Conservation (phyloP, 2,329 filamentous ascomycete species). For the Zasmidium cellare region DNA sequence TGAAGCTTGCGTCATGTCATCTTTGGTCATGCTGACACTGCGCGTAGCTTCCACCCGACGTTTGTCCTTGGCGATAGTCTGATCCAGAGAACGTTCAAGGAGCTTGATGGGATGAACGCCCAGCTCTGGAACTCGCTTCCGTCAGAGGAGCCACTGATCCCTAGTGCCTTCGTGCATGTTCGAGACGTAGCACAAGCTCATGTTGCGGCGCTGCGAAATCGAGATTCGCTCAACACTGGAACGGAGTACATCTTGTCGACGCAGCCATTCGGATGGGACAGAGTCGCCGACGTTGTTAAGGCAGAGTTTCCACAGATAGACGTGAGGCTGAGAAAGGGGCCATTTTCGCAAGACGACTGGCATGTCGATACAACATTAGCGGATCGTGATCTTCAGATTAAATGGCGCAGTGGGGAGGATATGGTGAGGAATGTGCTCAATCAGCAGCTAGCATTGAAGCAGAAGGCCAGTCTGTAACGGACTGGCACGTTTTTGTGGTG, state of each 20-base stretch:
- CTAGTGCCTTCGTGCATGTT: slow-evolving; percentile 25
- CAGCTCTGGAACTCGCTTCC: slow-evolving; percentile 17
- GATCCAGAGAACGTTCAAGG: slow-evolving; percentile 19
- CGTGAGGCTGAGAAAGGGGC: slow-evolving; percentile 11
- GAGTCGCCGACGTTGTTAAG: slow-evolving; percentile 18
- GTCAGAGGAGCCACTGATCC: slow-evolving; percentile 14
- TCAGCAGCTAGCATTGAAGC: slow-evolving; percentile 8
- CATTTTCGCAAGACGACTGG: slow-evolving; percentile 8
- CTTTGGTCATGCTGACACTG: background rate
- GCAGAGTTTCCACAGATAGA: slow-evolving; percentile 20
- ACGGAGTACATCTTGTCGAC: slow-evolving; percentile 19
- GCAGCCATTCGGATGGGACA: slow-evolving; percentile 17
- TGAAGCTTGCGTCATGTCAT: background rate
- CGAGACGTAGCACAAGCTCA: slow-evolving; percentile 32
- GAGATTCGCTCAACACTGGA: slow-evolving; percentile 7
- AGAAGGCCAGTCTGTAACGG: slow-evolving; percentile 1
- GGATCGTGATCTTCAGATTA: slow-evolving; percentile 19
- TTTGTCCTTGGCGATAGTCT: slow-evolving; percentile 30
- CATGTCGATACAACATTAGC: slow-evolving; percentile 17
- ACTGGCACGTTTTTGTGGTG: no score
- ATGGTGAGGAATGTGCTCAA: slow-evolving; percentile 1
- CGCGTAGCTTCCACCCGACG: slow-evolving; percentile 22
- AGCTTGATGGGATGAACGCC: slow-evolving; percentile 24
- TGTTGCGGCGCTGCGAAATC: slow-evolving; percentile 20
- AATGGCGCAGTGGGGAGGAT: slow-evolving; percentile 12